Percentiles rank a stretch among this genome's conserved stretches.
Conservation (phyloP, 805 yeast species). For the Priceomyces haplophilus region DNA sequence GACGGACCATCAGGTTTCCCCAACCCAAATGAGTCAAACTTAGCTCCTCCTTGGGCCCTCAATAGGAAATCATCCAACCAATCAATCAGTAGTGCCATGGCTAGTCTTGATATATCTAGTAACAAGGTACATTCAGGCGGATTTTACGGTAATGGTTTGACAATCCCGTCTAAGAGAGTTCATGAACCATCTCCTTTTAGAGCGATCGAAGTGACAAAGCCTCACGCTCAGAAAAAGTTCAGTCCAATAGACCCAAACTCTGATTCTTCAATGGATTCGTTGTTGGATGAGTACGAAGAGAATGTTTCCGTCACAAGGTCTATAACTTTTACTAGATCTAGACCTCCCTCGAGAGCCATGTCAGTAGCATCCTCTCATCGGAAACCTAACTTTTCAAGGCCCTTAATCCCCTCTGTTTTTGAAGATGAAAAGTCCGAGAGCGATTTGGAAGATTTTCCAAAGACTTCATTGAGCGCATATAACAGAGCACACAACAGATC, state of each 20-base stretch:
- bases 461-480: conserved; percentile 37
- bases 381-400: conserved; percentile 3
- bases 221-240: neutral
- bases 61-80: conserved; percentile 17
- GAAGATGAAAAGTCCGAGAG: conserved; percentile 2
- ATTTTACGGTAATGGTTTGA: neutral
- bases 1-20: neutral
- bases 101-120: conserved; percentile 23
- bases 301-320: conserved; percentile 31
- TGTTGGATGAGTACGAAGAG: conserved; percentile 44
- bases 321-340: conserved; percentile 19
- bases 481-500: conserved; percentile 21
- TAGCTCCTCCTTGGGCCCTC: conserved; percentile 11
- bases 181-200: conserved; percentile 17
- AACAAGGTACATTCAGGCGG: neutral
- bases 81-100: conserved; percentile 28
- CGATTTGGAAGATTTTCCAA: conserved; percentile 24
- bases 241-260: conserved; percentile 11
- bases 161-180: neutral
- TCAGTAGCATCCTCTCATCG: conserved; percentile 18
- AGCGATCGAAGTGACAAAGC: neutral
- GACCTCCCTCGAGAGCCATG: conserved; percentile 26
- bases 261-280: conserved; percentile 37
- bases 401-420: neutral
- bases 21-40: conserved; percentile 9